Evolutionary conservation across 306 rosid genomes (phyloP).

Genomic region (Acacia confusa): DNA sequence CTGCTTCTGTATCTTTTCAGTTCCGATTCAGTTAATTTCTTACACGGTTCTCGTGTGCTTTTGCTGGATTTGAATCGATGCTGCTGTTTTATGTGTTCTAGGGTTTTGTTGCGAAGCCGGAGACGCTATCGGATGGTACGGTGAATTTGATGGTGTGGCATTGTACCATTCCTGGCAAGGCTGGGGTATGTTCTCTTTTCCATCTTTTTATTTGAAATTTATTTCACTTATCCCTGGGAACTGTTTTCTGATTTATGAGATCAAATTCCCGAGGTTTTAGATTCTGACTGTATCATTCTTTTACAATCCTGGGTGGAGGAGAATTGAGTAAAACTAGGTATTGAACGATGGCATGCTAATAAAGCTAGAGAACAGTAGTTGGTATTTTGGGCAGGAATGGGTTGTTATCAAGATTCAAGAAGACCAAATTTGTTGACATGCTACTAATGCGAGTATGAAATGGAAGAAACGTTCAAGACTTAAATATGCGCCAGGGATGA

Average conservation of each 20-base stretch:
- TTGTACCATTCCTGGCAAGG: conserved; percentile 93
- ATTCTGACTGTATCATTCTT: neutral
- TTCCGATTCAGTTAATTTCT: neutral
- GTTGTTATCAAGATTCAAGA: neutral
- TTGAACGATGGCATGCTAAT: neutral
- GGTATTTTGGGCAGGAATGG: neutral
- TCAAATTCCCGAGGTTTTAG: neutral
- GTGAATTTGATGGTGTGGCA: conserved; percentile 96
- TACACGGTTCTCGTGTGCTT: neutral
- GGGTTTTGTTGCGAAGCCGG: conserved; percentile 98
- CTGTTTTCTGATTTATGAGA: conserved; percentile 1
- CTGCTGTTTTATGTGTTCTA: conserved; percentile 29
- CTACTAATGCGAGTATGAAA: neutral
- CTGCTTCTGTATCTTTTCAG: neutral
- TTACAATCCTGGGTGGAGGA: neutral
- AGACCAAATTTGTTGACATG: neutral
- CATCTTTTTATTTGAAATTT: neutral
- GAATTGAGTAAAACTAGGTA: neutral
- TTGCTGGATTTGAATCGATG: neutral
- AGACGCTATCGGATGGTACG: conserved; percentile 76
- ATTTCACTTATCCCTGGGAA: neutral
- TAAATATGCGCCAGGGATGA: neutral
- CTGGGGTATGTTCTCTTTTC: conserved; percentile 56
- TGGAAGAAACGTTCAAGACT: neutral
- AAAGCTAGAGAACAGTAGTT: neutral